Percentiles rank a stretch among this genome's conserved stretches.
These are phyloP conservation scores for Aspergillus conjunctus DNA, from an alignment of 495 filamentous ascomycete genomes.

Conservation along the genomic window DNA sequence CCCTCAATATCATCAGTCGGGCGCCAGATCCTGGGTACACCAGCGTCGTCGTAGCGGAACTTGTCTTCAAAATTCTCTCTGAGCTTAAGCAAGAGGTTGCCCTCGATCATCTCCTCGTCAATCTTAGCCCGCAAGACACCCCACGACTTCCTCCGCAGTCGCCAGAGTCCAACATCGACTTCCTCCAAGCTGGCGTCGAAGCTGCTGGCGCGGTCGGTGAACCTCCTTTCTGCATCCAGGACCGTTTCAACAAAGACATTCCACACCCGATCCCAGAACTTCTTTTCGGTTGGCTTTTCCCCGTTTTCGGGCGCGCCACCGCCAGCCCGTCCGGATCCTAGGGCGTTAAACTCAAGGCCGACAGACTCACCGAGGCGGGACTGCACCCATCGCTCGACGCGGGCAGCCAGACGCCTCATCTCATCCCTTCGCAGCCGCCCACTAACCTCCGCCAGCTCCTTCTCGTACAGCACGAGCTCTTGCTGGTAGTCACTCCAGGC, in stretches of 20 bases:
- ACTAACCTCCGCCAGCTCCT: conserved; percentile 87
- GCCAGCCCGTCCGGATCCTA: conserved; percentile 83
- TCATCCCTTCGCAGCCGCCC: conserved; percentile 83
- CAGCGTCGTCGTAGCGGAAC: conserved; percentile 94
- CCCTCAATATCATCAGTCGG: conserved; percentile 97
- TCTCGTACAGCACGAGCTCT: conserved; percentile 62
- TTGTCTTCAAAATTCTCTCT: conserved; percentile 99
- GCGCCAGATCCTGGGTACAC: conserved; percentile 95
- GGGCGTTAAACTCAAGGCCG: conserved; percentile 90
- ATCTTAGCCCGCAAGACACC: conserved; percentile 84
- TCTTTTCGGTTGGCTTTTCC: conserved; percentile 74
- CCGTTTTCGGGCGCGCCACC: conserved; percentile 76
- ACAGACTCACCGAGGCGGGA: conserved; percentile 84
- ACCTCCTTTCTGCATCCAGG: conserved; percentile 78
- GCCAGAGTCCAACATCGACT: conserved; percentile 91
- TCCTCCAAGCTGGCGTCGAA: conserved; percentile 92
- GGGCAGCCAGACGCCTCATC: conserved; percentile 86
- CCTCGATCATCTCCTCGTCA: conserved; percentile 97
- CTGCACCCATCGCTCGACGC: conserved; percentile 90
- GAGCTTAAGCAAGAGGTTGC: conserved; percentile 91
- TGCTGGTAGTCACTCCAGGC: conserved; percentile 77
- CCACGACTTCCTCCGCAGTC: conserved; percentile 91
- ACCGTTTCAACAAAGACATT: conserved; percentile 82
- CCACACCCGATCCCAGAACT: conserved; percentile 97
- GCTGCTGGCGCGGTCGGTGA: conserved; percentile 83